Evolutionary conservation across 2,329 filamentous ascomycete genomes (phyloP).

Genomic region (Talaromyces sp.): DNA sequence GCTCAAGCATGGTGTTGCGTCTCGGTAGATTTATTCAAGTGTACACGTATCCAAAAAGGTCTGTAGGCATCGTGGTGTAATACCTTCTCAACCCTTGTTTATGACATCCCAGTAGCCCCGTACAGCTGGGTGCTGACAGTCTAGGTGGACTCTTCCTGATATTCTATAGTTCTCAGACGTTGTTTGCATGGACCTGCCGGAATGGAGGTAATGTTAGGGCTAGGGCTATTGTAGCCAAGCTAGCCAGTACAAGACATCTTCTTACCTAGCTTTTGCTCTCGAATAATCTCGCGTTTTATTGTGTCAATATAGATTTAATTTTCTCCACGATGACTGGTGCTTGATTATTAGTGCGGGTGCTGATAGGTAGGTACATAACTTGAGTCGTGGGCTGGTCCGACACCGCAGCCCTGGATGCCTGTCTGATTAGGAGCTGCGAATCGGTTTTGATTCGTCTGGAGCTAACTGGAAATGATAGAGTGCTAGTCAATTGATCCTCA

Average conservation of each 20-base stretch:
- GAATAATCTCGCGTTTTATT: no score
- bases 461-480: not conserved
- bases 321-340: not conserved
- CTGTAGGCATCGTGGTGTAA: no score
- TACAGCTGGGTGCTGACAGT: not conserved
- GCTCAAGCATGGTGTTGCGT: no score
- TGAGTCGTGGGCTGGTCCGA: no score
- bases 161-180: not conserved
- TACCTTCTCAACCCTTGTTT: no score
- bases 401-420: no score
- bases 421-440: no score
- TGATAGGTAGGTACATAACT: no score
- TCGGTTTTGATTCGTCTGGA: not conserved
- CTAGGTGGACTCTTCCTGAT: not conserved
- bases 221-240: not conserved
- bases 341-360: no score
- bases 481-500: not conserved
- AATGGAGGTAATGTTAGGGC: not conserved
- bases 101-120: not conserved
- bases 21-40: no score
- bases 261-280: not conserved
- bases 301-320: not conserved
- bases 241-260: not conserved
- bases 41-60: no score
- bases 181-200: not conserved